phyloP scores from a whole-genome alignment of 192 early-diverging fungal genomes.

The Coemansia sp. region DNA sequence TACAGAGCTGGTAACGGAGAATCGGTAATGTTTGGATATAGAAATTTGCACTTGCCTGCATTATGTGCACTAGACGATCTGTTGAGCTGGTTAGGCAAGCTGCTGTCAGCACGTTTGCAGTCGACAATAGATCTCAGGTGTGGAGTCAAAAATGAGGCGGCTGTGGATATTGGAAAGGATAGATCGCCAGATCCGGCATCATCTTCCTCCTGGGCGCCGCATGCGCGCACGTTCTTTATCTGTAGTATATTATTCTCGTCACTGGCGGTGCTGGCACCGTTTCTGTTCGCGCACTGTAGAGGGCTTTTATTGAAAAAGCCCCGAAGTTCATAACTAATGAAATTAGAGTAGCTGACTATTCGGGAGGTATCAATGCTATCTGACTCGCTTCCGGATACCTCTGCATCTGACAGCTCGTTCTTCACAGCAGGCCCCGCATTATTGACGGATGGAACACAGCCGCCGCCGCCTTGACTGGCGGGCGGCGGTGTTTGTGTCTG shows the following conservation, averaged over 20 bases:
- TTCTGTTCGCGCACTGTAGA: background rate
- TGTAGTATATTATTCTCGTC: background rate
- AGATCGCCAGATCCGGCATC: background rate
- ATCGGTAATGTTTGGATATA: background rate
- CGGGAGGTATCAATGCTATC: conserved; percentile 21
- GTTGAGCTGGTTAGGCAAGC: background rate
- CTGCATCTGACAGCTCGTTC: background rate
- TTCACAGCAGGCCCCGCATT: background rate
- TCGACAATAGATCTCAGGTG: background rate
- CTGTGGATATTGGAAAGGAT: background rate
- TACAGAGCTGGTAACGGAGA: background rate
- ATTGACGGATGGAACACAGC: background rate
- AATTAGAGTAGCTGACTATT: conserved; percentile 20
- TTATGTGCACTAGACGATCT: background rate
- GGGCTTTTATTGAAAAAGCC: background rate
- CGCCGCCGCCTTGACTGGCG: background rate
- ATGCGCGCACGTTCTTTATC: background rate
- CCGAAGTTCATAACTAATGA: conserved; percentile 10
- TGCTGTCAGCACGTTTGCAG: background rate
- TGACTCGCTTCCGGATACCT: conserved; percentile 14
- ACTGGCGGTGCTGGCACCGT: background rate
- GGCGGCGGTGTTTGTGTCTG: too few species aligned
- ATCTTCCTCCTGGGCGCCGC: background rate
- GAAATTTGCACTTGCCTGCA: background rate
- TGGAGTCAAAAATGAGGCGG: background rate